phyloP scores from a whole-genome alignment of 768 basidiomycete species.

The Lentinula boryana region DNA sequence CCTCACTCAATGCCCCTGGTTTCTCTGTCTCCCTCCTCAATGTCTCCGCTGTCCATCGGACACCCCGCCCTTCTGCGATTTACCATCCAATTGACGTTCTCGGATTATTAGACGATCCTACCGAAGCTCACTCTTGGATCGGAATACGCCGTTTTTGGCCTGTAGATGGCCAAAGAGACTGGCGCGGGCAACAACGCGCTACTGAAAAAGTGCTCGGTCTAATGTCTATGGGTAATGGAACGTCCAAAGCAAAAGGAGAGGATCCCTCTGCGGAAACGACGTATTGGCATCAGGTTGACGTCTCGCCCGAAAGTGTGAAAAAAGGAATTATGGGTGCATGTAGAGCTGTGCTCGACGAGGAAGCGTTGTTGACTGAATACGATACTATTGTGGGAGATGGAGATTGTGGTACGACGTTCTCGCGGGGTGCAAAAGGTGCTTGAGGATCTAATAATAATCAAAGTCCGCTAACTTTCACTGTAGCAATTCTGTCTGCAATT shows the following conservation, averaged over 20 bases:
- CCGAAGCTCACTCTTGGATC: conserved; percentile 36
- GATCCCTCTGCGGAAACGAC: not conserved
- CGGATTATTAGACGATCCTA: conserved; percentile 34
- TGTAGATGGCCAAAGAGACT: not conserved
- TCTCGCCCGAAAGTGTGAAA: conserved; percentile 13
- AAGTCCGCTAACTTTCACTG: not conserved
- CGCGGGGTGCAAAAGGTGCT: conserved; percentile 36
- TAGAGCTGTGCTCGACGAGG: conserved; percentile 34
- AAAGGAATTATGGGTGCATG: conserved; percentile 32
- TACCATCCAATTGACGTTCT: conserved; percentile 16
- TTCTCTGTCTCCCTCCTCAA: conserved; percentile 50
- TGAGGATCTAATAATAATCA: not conserved
- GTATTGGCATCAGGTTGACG: not conserved
- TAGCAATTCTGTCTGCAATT: conserved; percentile 27
- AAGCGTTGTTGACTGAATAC: conserved; percentile 48
- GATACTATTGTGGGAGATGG: conserved; percentile 62
- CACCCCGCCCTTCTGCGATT: not conserved
- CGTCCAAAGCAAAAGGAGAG: not conserved
- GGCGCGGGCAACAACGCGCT: not conserved
- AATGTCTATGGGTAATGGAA: not conserved
- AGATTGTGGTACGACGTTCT: conserved; percentile 56
- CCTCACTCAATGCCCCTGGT: conserved; percentile 55
- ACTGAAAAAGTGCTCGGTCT: not conserved
- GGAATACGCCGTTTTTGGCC: conserved; percentile 27
- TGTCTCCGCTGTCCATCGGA: conserved; percentile 24